Evolutionary conservation across 345 rosid genomes (phyloP).

Genomic region (Populus tremula): DNA sequence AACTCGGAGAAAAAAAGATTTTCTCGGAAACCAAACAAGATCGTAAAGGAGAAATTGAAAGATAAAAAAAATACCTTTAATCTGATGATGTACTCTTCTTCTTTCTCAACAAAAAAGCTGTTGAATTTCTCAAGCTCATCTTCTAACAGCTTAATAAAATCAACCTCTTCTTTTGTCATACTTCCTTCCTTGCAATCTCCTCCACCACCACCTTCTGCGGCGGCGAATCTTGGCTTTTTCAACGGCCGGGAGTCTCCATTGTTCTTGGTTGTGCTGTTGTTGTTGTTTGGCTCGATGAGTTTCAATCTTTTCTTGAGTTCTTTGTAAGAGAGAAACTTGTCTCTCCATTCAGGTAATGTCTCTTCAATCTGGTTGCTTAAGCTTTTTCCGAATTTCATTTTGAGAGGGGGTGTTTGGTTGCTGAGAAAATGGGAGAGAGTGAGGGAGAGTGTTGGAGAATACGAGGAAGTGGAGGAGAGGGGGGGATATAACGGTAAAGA

Average conservation of each 20-base stretch:
- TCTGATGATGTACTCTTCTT: constrained; percentile 92
- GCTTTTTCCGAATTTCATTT: constrained; percentile 94
- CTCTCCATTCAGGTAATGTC: constrained; percentile 91
- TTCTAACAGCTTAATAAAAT: constrained; percentile 67
- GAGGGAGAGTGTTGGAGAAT: not conserved
- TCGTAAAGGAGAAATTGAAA: not conserved
- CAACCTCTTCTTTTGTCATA: constrained; percentile 65
- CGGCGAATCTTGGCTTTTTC: constrained; percentile 52
- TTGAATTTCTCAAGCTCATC: constrained; percentile 92
- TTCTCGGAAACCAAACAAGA: constrained; percentile 14
- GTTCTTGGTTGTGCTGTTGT: constrained; percentile 20
- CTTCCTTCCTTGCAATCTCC: constrained; percentile 20
- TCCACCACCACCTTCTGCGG: constrained; percentile 1
- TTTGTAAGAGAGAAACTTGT: constrained; percentile 93
- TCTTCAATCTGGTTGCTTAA: constrained; percentile 94
- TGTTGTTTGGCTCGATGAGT: constrained; percentile 49
- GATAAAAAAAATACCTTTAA: constrained; percentile 54
- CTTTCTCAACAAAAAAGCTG: constrained; percentile 81
- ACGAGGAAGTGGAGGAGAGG: not conserved
- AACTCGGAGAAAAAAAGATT: not conserved
- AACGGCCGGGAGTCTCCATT: constrained; percentile 37
- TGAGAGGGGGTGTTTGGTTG: not conserved
- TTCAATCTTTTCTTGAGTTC: constrained; percentile 84
- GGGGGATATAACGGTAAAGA: constrained; percentile 39
- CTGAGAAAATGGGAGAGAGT: not conserved